Conservation (phyloP, 371 early-diverging fungal species). For the Rhizopus stolonifer region DNA sequence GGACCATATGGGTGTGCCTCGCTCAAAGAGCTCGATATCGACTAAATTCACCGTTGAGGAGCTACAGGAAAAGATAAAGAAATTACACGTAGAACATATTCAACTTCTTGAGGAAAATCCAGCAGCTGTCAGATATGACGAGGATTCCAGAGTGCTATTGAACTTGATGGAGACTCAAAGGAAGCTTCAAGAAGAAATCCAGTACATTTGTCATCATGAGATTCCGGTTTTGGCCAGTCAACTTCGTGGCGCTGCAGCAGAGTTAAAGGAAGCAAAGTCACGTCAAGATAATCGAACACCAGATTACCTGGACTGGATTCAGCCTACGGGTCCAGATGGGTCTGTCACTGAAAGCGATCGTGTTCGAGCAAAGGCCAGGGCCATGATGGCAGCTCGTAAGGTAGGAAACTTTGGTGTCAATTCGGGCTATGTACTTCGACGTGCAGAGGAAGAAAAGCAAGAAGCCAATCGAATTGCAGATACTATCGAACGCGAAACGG, state of each 20-base stretch:
- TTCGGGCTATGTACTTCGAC: conserved; percentile 34
- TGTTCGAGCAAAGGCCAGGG: conserved; percentile 66
- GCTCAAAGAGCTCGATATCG: conserved; percentile 3
- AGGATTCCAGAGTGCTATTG: conserved; percentile 31
- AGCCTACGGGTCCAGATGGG: conserved; percentile 64
- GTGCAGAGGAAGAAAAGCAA: conserved; percentile 51
- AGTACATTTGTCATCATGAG: conserved; percentile 46
- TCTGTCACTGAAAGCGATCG: conserved; percentile 58
- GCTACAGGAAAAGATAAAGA: conserved; percentile 44
- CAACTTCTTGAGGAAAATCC: conserved; percentile 24
- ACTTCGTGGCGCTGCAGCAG: conserved; percentile 53
- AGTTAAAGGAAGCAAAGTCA: conserved; percentile 55
- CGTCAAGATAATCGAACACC: conserved; percentile 41
- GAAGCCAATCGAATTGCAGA: conserved; percentile 41
- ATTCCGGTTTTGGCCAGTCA: conserved; percentile 56
- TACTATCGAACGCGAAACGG: conserved; percentile 44
- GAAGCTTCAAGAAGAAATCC: conserved; percentile 44
- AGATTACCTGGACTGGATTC: conserved; percentile 41
- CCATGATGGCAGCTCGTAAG: conserved; percentile 62
- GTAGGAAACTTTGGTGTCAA: conserved; percentile 28
- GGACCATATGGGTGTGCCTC: conserved; percentile 17
- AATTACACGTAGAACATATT: conserved; percentile 34
- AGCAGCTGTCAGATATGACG: conserved; percentile 23
- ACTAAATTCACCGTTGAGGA: conserved; percentile 42
- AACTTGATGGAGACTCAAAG: conserved; percentile 39